phyloP scores from a whole-genome alignment of 1,139 yeast genomes.

The Diutina scorzettiae region DNA sequence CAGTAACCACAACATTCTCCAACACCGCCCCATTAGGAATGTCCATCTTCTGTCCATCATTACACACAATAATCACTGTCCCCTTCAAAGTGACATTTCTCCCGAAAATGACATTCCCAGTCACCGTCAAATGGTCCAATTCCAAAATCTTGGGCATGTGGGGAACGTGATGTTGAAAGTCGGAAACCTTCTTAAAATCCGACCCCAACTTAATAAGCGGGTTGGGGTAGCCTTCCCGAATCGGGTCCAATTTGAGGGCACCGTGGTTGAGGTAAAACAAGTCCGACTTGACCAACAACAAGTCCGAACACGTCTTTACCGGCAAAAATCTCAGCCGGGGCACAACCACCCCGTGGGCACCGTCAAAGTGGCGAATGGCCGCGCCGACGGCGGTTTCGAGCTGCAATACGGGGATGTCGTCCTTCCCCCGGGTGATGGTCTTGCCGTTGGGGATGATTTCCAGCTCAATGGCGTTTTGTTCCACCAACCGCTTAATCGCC shows the following conservation, averaged over 20 bases:
- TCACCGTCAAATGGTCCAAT: conserved; percentile 91
- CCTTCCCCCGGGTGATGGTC: conserved; percentile 63
- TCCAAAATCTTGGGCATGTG: conserved; percentile 95
- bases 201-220: conserved; percentile 95
- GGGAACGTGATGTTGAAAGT: conserved; percentile 81
- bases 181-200: conserved; percentile 89
- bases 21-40: conserved; percentile 92
- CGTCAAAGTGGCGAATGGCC: conserved; percentile 89
- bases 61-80: conserved; percentile 93
- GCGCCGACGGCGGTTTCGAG: conserved; percentile 99
- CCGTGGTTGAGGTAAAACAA: conserved; percentile 88
- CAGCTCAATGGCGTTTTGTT: conserved; percentile 68
- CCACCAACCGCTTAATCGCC: conserved; percentile 88
- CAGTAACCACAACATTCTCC: conserved; percentile 95
- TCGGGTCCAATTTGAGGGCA: conserved; percentile 70
- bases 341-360: conserved; percentile 96
- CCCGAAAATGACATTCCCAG: conserved; percentile 92
- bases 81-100: conserved; percentile 88
- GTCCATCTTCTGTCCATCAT: conserved; percentile 93
- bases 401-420: conserved; percentile 79
- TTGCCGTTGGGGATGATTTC: conserved; percentile 95
- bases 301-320: conserved; percentile 92
- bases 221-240: conserved; percentile 77
- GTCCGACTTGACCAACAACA: conserved; percentile 92
- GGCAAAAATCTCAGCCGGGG: conserved; percentile 98